A percentile compares a stretch with the other conserved stretches of the same genome.
Evolutionary conservation across 2,329 filamentous ascomycete species (phyloP).

Genomic region (Zymoseptoria crescenta): DNA sequence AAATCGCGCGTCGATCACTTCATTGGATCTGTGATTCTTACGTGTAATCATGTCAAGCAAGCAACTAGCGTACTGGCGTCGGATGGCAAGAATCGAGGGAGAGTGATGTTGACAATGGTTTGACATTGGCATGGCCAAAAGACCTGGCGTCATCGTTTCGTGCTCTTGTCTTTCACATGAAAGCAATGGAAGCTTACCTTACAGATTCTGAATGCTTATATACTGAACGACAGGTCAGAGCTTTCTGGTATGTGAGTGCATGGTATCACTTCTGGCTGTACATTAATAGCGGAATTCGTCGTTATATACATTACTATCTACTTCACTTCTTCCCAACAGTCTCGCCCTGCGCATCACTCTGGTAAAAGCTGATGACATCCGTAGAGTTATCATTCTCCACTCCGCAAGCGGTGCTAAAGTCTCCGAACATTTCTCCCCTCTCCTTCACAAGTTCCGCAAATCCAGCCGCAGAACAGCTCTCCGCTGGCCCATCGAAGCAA

Average conservation of each 20-base stretch:
- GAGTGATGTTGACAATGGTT: not conserved
- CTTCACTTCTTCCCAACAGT: slow-evolving; percentile 13
- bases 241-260: no score
- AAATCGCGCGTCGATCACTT: not conserved
- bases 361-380: slow-evolving; percentile 28
- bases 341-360: slow-evolving; percentile 14
- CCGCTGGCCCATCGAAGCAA: slow-evolving; percentile 44
- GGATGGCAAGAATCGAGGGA: not conserved
- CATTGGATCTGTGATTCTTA: not conserved
- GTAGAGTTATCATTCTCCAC: slow-evolving; percentile 39
- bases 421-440: slow-evolving; percentile 38
- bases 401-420: slow-evolving; percentile 36
- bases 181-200: not conserved
- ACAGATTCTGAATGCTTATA: not conserved
- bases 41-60: not conserved
- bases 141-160: not conserved
- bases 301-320: not conserved
- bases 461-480: slow-evolving; percentile 40
- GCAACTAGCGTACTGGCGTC: not conserved
- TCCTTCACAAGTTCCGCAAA: slow-evolving; percentile 39
- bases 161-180: not conserved
- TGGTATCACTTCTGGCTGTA: no score
- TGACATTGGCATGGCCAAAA: not conserved
- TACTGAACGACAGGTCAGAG: not conserved
- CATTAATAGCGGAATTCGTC: not conserved